Base-by-base conservation (phyloP, 139 green algal species). In the Yamagishiella unicocca region DNA sequence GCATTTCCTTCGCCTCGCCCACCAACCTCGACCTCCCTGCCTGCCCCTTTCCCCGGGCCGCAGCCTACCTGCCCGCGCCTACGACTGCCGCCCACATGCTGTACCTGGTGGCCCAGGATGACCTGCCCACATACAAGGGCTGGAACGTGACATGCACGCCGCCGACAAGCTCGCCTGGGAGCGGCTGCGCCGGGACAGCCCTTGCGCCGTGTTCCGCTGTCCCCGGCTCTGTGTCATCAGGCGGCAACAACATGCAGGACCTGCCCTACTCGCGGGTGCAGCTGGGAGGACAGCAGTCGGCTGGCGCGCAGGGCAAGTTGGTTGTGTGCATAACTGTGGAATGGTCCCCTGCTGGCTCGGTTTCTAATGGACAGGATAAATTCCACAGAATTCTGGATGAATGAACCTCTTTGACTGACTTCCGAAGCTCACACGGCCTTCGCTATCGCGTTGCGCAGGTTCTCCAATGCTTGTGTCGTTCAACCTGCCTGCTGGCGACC, bases 121-220 rank as follows among this genome's bases (percentile, higher is more conserved):
- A 90, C 61, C 54, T 90, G 66, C 90, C 90, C 22, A 93, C 84
- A 24, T 93, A 93, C 87, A 84, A 87, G n/a, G 84, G 67, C 72
- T 93, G 90, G 90, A 71, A 24, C 61, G 79, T 85, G 9, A 70
- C 31, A 61, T 93, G 90, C 84, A 74, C 24, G 40, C 84, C 78
- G 55, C 27, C 71, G 0, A 29, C 35, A 29, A n/a, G 62, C 35
- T 82, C 71, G 2, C 71, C 84, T 9, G 82, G 83, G 4, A 68
- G 45, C 6, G 62, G 72, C 31, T 93, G 90, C 45, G 71, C 14
- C 5, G 70, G 61, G 4, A 66, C 76, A 1, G 90, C 88, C 0
- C 24, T 72, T 1, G 54, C 72, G 38, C 64, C 67, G 40, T 93
- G 90, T 81, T 74, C 61, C 54, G 82, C 67, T 46, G 72, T 54